phyloP scores from a whole-genome alignment of 257 asterid genomes.

The Ocimum tenuiflorum region DNA sequence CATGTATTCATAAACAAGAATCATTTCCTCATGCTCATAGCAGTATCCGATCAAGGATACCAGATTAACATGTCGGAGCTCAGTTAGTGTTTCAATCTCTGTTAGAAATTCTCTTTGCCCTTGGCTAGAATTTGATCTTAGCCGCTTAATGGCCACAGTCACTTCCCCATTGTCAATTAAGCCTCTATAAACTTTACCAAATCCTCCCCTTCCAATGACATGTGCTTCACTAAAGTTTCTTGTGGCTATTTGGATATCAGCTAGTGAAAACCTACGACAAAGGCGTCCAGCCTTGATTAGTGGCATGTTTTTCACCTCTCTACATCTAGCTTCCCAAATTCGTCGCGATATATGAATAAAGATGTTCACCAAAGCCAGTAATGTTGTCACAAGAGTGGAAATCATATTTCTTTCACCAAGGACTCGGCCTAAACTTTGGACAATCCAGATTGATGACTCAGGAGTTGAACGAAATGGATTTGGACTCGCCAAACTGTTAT shows the following conservation, averaged over 20 bases:
- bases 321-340: too few species aligned
- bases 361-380: too few species aligned
- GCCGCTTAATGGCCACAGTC: background rate
- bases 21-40: background rate
- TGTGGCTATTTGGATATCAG: too few species aligned
- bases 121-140: background rate
- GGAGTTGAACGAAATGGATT: background rate
- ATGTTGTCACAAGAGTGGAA: background rate
- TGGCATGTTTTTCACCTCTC: too few species aligned
- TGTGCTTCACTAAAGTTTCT: too few species aligned
- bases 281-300: too few species aligned
- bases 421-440: background rate
- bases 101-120: background rate
- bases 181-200: conserved; percentile 7
- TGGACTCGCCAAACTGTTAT: conserved; percentile 1
- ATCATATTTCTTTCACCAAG: conserved; percentile 1
- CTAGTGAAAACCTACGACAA: too few species aligned
- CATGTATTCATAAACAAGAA: too few species aligned
- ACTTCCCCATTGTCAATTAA: background rate
- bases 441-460: background rate
- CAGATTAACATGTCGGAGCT: background rate
- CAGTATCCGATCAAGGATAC: conserved; percentile 1
- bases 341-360: too few species aligned
- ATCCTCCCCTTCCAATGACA: too few species aligned
- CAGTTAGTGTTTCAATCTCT: background rate